Evolutionary conservation across 495 filamentous ascomycete species (phyloP), one percentile per base, ranked within the genome.

Genomic region (Aspergillus saccharolyticus): DNA sequence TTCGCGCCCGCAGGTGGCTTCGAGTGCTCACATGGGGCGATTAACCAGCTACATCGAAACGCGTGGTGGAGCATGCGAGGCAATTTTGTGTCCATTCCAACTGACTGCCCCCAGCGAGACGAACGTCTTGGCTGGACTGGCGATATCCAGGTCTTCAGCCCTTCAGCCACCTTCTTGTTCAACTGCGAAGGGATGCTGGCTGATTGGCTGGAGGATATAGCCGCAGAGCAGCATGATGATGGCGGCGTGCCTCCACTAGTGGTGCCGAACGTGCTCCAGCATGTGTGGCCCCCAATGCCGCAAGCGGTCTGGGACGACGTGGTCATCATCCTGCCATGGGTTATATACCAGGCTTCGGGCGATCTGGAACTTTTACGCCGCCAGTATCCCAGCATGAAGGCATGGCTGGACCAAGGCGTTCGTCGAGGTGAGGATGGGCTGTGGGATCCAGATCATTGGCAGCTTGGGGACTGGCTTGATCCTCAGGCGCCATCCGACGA

Each of bases 121-220:
- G 81, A 84, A 62, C 73, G 81, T 1, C 62, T 84, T 1, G 81
- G 81, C 5, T 84, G 81, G 81, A 83, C 81, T 0, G 81, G 80
- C 8, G 80, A 84, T 57, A 73, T 76, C 15, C 74, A 80, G 53
- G 73, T 78, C 10, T 84, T 84, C 59, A 64, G 70, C 0, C 78
- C 78, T 0, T 77, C 78, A 0, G 78, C 80, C 0, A 78, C 72
- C 54, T 82, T 77, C 57, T 64, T 84, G 3, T 83, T 79, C 55
- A 71, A 82, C 55, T 74, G 76, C 1, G 60, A 70, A 0, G 78
- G 78, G 5, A 77, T 84, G 66, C 73, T 80, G 30, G 63, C 70
- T 14, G 62, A 70, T 48, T 84, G 80, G 81, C 57, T 83, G 0
- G 67, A 76, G 25, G 77, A 81, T 56, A 49, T 78, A 0, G 64